Base-by-base conservation (phyloP, 352 stramenopile genomes). In the Globisporangium nunn region DNA sequence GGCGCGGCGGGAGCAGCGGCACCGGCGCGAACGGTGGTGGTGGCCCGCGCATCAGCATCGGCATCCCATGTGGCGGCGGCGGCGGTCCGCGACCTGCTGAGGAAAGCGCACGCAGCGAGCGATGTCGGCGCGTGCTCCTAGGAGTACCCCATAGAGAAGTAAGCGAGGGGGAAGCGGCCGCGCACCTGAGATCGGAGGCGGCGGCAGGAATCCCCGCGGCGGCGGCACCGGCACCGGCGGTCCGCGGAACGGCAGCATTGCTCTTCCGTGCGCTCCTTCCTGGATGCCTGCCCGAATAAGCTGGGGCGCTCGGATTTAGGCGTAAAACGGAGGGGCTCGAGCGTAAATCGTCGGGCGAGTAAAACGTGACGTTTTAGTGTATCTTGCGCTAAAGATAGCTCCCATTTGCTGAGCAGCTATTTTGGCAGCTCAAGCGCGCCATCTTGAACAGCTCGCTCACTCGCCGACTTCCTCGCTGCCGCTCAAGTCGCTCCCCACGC, bases 241-340 rank as follows among this genome's bases (percentile, higher is more conserved):
- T 0, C 53, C 54, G n/a, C 53, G 53, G 54, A 66, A 66, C n/a
- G 59, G 59, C 48, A 54, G 54, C 59, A 66, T 66, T 7, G 43
- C 18, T 48, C 23, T 23, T 23, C 23, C 23, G 23, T 23, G 23
- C 23, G 23, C 23, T 23, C 23, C 23, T 23, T 23, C 23, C 23
- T 23, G 23, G 23, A 23, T 23, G 23, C 23, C 23, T 23, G 23
- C 23, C 23, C 23, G 23, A 23, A 23, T 23, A 23, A 23, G 23
- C 23, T 23, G 23, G 23, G 23, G 23, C 23, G 23, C 23, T 23
- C 23, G 23, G 23, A 23, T 23, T 23, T 23, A 23, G 23, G 23
- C 12, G 1, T 40, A 40, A 40, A 40, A 37, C 33, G 33, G 4
- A 5, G 33, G 33, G 5, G 33, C 0, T 37, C 8, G 4, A 8